Conservation (phyloP, 345 rosid species). For the Psidium guajava region DNA sequence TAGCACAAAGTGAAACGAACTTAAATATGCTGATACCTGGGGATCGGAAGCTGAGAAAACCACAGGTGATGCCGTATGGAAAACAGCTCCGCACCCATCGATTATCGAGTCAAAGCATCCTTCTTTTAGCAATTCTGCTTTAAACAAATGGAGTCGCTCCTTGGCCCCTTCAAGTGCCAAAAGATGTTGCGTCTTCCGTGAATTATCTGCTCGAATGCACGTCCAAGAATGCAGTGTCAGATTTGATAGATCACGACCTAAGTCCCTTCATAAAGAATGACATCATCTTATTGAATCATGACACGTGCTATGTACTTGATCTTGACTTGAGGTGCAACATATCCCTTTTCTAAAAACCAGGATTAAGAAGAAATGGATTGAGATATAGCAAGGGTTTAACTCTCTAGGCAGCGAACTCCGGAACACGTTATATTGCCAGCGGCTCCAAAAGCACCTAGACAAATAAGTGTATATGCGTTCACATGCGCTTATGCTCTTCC, state of each 20-base stretch:
- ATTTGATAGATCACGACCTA: background rate
- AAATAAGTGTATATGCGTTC: too few species aligned
- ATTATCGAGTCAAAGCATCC: constrained; percentile 19
- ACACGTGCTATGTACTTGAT: background rate
- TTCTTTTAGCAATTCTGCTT: constrained; percentile 17
- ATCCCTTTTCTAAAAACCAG: background rate
- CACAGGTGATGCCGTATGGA: constrained; percentile 27
- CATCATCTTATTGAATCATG: background rate
- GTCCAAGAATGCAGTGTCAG: too few species aligned
- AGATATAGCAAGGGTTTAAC: too few species aligned
- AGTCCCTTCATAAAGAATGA: background rate
- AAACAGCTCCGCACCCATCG: constrained; percentile 22
- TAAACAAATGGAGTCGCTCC: constrained; percentile 20
- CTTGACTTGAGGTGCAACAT: background rate
- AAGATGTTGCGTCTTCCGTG: constrained; percentile 12
- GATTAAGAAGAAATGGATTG: background rate
- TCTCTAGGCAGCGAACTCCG: too few species aligned
- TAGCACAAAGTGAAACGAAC: too few species aligned
- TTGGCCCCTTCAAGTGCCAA: constrained; percentile 30
- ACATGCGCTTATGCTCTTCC: too few species aligned
- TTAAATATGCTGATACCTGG: too few species aligned
- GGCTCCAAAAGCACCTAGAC: too few species aligned
- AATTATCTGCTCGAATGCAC: background rate
- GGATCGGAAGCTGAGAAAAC: constrained; percentile 5
- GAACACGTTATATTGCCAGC: background rate